Evolutionary conservation across 2,329 filamentous ascomycete species (phyloP).

Genomic region (Fusarium sp.): DNA sequence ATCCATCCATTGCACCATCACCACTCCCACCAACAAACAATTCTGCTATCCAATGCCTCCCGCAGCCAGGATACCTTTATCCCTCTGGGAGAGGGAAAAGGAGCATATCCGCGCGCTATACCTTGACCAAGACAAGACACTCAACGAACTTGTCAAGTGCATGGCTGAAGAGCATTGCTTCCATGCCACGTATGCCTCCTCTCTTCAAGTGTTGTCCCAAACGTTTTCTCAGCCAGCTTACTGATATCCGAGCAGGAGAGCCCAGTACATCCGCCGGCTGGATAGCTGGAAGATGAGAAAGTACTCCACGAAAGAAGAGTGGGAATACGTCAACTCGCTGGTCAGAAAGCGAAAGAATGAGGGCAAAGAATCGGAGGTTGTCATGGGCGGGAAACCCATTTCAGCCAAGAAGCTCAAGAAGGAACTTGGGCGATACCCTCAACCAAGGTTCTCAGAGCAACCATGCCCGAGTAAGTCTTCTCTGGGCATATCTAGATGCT

Average conservation of each 20-base stretch:
- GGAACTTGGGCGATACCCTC: neutral
- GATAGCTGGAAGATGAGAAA: neutral
- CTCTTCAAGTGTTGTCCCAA: neutral
- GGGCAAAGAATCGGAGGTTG: neutral
- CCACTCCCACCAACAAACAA: neutral
- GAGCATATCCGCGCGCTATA: constrained; percentile 2
- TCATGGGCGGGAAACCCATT: neutral
- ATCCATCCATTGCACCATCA: neutral
- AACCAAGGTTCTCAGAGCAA: neutral
- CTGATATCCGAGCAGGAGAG: neutral
- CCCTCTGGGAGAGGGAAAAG: neutral
- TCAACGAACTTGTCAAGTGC: constrained; percentile 1
- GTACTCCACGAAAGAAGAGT: neutral
- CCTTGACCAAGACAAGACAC: constrained; percentile 3
- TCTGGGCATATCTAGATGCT: neutral
- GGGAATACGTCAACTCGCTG: neutral
- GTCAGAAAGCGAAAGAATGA: neutral
- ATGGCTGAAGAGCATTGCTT: neutral
- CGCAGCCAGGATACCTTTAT: neutral
- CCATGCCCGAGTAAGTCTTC: neutral
- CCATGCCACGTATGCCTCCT: neutral
- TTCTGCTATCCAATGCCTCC: constrained; percentile 1
- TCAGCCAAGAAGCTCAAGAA: neutral
- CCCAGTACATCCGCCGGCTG: neutral
- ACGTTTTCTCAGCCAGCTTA: neutral